These are phyloP conservation scores for Zymoseptoria ardabiliae DNA, from an alignment of 2,329 filamentous ascomycete species.

Conservation along the genomic window DNA sequence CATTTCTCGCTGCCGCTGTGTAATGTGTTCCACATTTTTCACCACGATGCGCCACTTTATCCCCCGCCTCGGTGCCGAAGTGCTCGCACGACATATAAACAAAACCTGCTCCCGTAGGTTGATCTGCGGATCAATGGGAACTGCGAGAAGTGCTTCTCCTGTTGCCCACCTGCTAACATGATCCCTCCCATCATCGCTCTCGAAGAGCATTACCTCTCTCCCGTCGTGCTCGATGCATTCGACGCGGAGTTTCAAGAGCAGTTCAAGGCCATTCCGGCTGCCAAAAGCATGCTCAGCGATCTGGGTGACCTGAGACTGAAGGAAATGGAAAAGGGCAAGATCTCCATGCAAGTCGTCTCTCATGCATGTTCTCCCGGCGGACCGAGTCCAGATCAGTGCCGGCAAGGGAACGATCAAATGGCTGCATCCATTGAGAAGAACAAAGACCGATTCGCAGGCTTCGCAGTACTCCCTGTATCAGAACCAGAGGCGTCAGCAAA, in stretches of 20 bases:
- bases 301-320: slow-evolving; percentile 23
- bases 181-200: slow-evolving; percentile 30
- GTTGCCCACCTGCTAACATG: slow-evolving; percentile 16
- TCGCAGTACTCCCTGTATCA: slow-evolving; percentile 29
- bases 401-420: slow-evolving; percentile 29
- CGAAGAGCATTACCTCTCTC: slow-evolving; percentile 32
- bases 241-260: slow-evolving; percentile 26
- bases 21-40: neutral
- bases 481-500: slow-evolving; percentile 25
- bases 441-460: slow-evolving; percentile 27
- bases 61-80: neutral
- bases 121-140: neutral
- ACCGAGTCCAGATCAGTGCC: slow-evolving; percentile 21
- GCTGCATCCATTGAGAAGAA: slow-evolving; percentile 24
- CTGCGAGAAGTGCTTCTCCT: neutral
- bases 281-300: slow-evolving; percentile 24
- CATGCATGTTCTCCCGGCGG: slow-evolving; percentile 27
- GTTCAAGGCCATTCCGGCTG: slow-evolving; percentile 26
- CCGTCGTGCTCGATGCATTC: slow-evolving; percentile 27
- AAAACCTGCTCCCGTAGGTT: neutral
- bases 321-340: slow-evolving; percentile 28
- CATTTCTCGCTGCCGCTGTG: neutral
- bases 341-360: slow-evolving; percentile 31
- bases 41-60: neutral
- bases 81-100: neutral